Percentiles rank a stretch among this genome's conserved stretches.
These are phyloP conservation scores for Saitozyma podzolica DNA, from an alignment of 768 basidiomycete species.

Conservation along the genomic window DNA sequence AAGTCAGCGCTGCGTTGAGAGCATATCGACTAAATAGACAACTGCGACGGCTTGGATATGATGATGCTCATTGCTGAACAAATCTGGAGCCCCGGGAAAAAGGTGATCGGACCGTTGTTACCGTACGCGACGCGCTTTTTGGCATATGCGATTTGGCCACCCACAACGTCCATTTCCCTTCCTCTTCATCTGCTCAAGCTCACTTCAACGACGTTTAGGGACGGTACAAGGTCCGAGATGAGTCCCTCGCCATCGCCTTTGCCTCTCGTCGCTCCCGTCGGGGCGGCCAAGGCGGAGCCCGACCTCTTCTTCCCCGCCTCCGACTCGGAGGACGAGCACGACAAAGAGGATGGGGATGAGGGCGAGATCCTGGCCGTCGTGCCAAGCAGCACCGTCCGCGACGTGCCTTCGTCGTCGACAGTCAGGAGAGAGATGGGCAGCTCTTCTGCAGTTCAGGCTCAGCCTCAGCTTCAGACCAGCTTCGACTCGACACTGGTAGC, in stretches of 20 bases:
- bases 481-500: no score
- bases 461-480: no score
- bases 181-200: background rate
- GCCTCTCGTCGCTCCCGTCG: background rate
- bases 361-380: background rate
- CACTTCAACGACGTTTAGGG: no score
- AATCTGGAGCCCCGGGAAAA: no score
- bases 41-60: no score
- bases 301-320: constrained; percentile 46
- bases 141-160: no score
- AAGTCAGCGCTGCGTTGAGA: no score
- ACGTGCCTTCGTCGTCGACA: background rate
- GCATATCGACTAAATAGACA: no score
- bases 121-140: no score
- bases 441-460: no score
- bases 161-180: background rate
- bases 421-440: background rate
- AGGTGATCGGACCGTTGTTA: no score
- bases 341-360: background rate
- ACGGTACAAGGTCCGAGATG: background rate
- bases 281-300: constrained; percentile 27
- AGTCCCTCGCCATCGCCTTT: constrained; percentile 2
- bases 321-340: constrained; percentile 40
- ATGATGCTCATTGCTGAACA: no score
- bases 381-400: background rate